phyloP scores from a whole-genome alignment of 768 basidiomycete species.

The Tricholoma sp. region DNA sequence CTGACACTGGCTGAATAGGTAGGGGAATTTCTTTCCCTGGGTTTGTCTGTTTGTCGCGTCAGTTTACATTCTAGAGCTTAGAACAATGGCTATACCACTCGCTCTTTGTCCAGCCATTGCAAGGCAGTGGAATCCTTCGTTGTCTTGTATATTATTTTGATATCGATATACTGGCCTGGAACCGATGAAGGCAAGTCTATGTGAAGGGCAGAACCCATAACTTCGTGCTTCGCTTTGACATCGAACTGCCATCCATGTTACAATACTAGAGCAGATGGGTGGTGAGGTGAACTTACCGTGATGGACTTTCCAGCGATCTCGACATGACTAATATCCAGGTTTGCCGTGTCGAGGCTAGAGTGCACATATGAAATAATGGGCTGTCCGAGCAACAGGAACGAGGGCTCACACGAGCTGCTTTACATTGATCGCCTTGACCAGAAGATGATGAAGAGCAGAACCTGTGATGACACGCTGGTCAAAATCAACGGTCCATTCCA shows the following conservation, averaged over 20 bases:
- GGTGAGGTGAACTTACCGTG: constrained; percentile 30
- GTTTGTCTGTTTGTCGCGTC: constrained; percentile 53
- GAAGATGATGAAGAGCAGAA: constrained; percentile 56
- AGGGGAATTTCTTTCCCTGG: constrained; percentile 78
- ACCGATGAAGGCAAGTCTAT: constrained; percentile 46
- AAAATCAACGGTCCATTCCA: constrained; percentile 83
- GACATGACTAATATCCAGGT: constrained; percentile 53
- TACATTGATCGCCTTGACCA: constrained; percentile 47
- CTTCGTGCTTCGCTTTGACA: constrained; percentile 52
- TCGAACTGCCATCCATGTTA: constrained; percentile 35
- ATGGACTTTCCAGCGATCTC: constrained; percentile 46
- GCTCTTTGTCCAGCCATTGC: constrained; percentile 86
- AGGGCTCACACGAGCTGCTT: constrained; percentile 53
- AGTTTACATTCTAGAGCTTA: background rate
- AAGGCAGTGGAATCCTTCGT: constrained; percentile 71
- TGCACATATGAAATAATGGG: background rate
- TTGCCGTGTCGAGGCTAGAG: constrained; percentile 67
- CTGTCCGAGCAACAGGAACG: background rate
- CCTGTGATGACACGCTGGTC: constrained; percentile 48
- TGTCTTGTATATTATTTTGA: constrained; percentile 65
- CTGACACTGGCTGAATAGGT: constrained; percentile 90
- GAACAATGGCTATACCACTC: constrained; percentile 13
- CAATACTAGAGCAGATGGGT: background rate
- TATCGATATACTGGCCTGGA: constrained; percentile 42
- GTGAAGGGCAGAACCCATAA: constrained; percentile 75